Evolutionary conservation across 352 stramenopile species (phyloP), one percentile per base, ranked within the genome.

Genomic region (Nothophytophthora sp.): DNA sequence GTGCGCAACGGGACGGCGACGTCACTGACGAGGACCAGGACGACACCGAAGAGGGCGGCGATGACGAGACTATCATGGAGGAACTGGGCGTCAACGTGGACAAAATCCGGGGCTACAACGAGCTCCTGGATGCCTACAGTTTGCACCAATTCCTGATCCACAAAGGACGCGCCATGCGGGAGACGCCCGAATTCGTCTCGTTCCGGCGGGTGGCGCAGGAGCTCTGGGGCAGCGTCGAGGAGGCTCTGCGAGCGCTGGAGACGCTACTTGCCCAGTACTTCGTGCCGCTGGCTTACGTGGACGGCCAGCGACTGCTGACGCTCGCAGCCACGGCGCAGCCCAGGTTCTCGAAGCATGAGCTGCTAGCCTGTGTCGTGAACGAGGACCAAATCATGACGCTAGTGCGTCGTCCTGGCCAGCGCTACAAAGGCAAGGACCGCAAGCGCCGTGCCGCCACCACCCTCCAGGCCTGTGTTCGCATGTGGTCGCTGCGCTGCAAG

Each of bases 141-240:
- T 60, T 96, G 15, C 85, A 97, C 38, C 81, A 96, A 42, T 96
- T 97, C 57, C 74, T 93, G 50, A 96, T 97, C 52, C 84, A 91
- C 53, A 88, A 96, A 44, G 90, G 88, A 2, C 60, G 70, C 11
- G 75, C 78, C 5, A 78, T 96, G 61, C 72, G 81, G 28, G 75
- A 93, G 16, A 93, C 86, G 20, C 82, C 87, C 39, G 89, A 96
- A 55, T 97, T 96, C 50, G 58, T 92, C 23, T 91, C 81, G 18
- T 95, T 96, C 60, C 62, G 77, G 27, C 67, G 85, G n/a, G 76
- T 85, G 22, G 79, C 66, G n/a, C 75, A 92, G 36, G 69, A 94
- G 38, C 50, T 88, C 34, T 97, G 88, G 87, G 87, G 87, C 5
- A 78, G 66, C 41, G 74, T 97, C 13, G 76, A 90, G 20, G 77